Conservation (phyloP, 2,329 filamentous ascomycete species). For the Teratosphaeria destructans region DNA sequence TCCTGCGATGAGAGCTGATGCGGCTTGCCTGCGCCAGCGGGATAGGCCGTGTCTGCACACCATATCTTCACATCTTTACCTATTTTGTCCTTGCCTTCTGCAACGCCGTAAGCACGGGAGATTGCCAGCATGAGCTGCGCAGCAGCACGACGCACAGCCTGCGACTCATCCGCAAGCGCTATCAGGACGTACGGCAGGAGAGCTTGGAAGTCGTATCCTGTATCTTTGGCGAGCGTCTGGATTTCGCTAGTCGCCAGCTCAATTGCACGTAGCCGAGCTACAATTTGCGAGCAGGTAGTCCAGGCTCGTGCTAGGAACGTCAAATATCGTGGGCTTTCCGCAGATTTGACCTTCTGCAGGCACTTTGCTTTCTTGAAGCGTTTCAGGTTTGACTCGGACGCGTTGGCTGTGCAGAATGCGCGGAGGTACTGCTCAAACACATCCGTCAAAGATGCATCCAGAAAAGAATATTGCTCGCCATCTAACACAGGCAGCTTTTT, state of each 20-base stretch:
- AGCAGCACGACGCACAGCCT: conserved; percentile 48
- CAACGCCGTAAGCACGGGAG: not conserved
- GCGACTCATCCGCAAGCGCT: conserved; percentile 64
- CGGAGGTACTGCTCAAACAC: conserved; percentile 5
- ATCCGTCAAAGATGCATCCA: not conserved
- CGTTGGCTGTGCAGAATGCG: conserved; percentile 2
- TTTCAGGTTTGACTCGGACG: conserved; percentile 2
- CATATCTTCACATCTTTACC: conserved; percentile 24
- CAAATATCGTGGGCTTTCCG: conserved; percentile 1
- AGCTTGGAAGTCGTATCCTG: conserved; percentile 52
- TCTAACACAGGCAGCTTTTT: not conserved
- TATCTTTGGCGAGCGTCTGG: not conserved
- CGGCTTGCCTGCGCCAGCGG: conserved; percentile 38
- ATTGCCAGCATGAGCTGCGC: conserved; percentile 1
- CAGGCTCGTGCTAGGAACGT: conserved; percentile 6
- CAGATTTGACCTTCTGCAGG: conserved; percentile 1
- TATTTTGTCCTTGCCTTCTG: conserved; percentile 1
- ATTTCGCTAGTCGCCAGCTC: conserved; percentile 1
- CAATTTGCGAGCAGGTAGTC: conserved; percentile 1
- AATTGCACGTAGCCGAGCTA: not conserved
- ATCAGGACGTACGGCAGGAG: conserved; percentile 72
- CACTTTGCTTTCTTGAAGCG: conserved; percentile 4
- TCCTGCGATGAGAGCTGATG: conserved; percentile 51
- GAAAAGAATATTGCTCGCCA: conserved; percentile 5
- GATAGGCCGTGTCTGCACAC: conserved; percentile 58